These are phyloP conservation scores for Phoenix dactylifera DNA, from an alignment of 176 grass and related monocot genomes.

Conservation along the genomic window DNA sequence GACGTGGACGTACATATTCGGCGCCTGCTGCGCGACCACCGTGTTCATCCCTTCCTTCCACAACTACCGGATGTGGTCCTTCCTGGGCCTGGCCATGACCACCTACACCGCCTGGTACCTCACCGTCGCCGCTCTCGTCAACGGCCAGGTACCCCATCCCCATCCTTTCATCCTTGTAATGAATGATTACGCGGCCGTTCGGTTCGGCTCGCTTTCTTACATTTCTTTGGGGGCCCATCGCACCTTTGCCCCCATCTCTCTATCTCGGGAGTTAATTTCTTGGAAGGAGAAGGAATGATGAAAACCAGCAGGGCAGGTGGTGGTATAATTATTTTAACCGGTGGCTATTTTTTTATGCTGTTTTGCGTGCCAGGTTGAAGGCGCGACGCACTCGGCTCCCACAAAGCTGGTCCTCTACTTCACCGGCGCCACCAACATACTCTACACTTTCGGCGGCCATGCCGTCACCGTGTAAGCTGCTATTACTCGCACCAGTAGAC, in stretches of 20 bases:
- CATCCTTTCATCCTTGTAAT: too few species aligned
- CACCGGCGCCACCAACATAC: slow-evolving; percentile 92
- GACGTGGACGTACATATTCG: slow-evolving; percentile 90
- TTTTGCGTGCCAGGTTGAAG: slow-evolving; percentile 28
- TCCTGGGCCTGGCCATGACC: slow-evolving; percentile 79
- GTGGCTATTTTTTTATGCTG: too few species aligned
- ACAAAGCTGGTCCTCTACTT: slow-evolving; percentile 76
- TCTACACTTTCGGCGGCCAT: slow-evolving; percentile 89
- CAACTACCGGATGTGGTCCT: slow-evolving; percentile 93
- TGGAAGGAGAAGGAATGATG: too few species aligned
- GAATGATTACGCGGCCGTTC: too few species aligned
- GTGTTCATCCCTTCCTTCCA: slow-evolving; percentile 88
- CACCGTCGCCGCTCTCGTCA: slow-evolving; percentile 55
- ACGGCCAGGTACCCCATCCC: slow-evolving; percentile 39
- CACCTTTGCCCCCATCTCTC: too few species aligned
- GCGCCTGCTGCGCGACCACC: slow-evolving; percentile 75
- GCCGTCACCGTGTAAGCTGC: slow-evolving; percentile 81
- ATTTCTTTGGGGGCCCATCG: too few species aligned
- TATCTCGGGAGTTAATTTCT: too few species aligned
- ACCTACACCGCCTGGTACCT: slow-evolving; percentile 87
- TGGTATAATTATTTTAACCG: too few species aligned
- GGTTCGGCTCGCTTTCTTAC: too few species aligned
- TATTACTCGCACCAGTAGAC: too few species aligned
- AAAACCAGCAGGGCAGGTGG: too few species aligned
- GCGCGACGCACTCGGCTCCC: slow-evolving; percentile 40